Percentiles rank a stretch among this genome's conserved stretches.
Conservation (phyloP, 2,329 filamentous ascomycete genomes). For the Seiridium cupressi region DNA sequence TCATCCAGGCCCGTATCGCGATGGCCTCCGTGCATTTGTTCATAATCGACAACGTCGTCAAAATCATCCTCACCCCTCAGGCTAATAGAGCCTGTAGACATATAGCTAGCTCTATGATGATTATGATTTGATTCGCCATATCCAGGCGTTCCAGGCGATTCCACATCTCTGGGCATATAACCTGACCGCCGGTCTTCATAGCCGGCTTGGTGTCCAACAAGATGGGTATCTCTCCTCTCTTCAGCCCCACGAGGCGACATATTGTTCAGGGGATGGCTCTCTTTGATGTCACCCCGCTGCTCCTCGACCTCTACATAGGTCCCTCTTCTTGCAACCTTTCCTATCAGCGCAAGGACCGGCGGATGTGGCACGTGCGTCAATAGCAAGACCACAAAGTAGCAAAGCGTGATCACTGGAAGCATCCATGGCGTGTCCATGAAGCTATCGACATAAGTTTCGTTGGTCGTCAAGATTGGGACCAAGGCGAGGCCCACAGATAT, state of each 20-base stretch:
- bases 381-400: slow-evolving; percentile 21
- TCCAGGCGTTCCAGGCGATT: background rate
- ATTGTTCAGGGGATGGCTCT: background rate
- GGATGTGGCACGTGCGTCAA: slow-evolving; percentile 18
- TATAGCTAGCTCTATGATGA: background rate
- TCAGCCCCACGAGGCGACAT: background rate
- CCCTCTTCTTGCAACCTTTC: background rate
- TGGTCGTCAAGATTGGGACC: slow-evolving; percentile 15
- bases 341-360: background rate
- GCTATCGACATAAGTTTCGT: slow-evolving; percentile 10
- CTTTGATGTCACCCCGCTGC: background rate
- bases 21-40: background rate
- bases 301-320: slow-evolving; percentile 4
- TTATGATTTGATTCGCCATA: background rate
- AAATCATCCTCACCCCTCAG: background rate
- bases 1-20: background rate
- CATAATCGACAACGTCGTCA: background rate
- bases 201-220: too few relatives aligned
- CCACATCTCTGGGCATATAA: background rate
- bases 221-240: background rate
- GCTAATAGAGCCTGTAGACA: background rate
- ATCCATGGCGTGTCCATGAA: slow-evolving; percentile 24
- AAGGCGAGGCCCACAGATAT: slow-evolving; percentile 20
- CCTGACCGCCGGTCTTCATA: background rate
- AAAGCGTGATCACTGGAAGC: slow-evolving; percentile 23